Conservation (phyloP, 768 basidiomycete genomes). For the Naganishia vaughanmartiniae region DNA sequence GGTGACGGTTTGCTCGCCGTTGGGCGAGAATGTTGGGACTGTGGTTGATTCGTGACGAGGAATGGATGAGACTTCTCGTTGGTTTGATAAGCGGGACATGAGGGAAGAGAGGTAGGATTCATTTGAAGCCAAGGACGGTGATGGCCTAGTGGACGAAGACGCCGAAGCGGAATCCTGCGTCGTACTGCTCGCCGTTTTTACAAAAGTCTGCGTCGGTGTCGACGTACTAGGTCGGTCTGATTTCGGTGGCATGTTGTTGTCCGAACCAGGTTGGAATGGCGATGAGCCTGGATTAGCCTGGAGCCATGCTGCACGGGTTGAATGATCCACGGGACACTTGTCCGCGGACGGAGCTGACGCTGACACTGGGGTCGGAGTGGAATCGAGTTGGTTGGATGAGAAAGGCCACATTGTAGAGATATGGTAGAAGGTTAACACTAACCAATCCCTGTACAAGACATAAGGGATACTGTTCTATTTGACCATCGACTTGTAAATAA, state of each 20-base stretch:
- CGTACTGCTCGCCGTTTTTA: slow-evolving; percentile 5
- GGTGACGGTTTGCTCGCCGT: slow-evolving; percentile 22
- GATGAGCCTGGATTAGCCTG: slow-evolving; percentile 29
- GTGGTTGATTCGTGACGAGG: slow-evolving; percentile 57
- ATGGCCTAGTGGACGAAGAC: neutral
- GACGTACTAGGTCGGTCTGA: neutral
- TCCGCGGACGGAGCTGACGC: slow-evolving; percentile 33
- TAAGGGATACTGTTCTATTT: neutral
- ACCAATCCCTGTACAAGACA: neutral
- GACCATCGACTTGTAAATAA: too few species aligned
- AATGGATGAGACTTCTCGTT: slow-evolving; percentile 83
- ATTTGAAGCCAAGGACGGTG: neutral
- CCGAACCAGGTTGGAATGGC: slow-evolving; percentile 25
- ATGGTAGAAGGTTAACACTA: neutral
- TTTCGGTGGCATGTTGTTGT: neutral
- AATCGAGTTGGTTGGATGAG: slow-evolving; percentile 2
- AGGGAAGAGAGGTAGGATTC: slow-evolving; percentile 31
- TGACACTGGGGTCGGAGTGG: neutral
- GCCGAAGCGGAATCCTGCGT: slow-evolving; percentile 25
- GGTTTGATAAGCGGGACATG: slow-evolving; percentile 58
- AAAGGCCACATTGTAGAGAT: slow-evolving; percentile 34
- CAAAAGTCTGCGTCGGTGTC: slow-evolving; percentile 23
- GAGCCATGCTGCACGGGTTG: slow-evolving; percentile 57
- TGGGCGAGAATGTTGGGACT: slow-evolving; percentile 21
- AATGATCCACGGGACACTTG: slow-evolving; percentile 69